phyloP scores from a whole-genome alignment of 192 early-diverging fungal species.

The Backusella sp. region DNA sequence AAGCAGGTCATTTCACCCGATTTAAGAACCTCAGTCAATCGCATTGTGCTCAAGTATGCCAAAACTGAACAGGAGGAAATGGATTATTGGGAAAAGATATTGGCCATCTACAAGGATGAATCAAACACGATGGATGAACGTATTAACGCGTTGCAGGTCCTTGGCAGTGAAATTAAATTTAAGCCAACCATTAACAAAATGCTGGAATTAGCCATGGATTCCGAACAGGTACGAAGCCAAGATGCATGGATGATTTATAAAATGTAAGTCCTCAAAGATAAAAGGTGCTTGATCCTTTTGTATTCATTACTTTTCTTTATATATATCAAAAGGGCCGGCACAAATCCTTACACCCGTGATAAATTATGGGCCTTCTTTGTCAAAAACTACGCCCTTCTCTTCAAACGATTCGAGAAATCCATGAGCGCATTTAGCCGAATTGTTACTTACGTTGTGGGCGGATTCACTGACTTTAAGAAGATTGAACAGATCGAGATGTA shows the following conservation, averaged over 20 bases:
- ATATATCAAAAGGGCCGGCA: conserved; percentile 28
- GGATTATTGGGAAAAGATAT: conserved; percentile 43
- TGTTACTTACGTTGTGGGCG: conserved; percentile 38
- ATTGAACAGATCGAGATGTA: conserved; percentile 63
- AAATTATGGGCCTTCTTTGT: conserved; percentile 65
- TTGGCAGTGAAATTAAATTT: conserved; percentile 53
- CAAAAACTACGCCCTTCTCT: conserved; percentile 57
- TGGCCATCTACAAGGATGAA: conserved; percentile 41
- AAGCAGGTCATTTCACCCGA: conserved; percentile 56
- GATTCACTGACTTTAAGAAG: conserved; percentile 46
- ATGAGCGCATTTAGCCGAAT: conserved; percentile 41
- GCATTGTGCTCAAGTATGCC: conserved; percentile 54
- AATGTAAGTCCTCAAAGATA: conserved; percentile 30
- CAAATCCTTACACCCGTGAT: conserved; percentile 53
- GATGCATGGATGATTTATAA: conserved; percentile 55
- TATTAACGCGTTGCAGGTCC: conserved; percentile 52
- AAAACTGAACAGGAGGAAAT: conserved; percentile 33
- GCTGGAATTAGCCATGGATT: conserved; percentile 58
- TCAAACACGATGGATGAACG: conserved; percentile 52
- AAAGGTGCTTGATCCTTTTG: not conserved
- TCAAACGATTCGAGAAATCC: conserved; percentile 50
- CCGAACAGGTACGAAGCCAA: conserved; percentile 63
- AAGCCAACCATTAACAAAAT: conserved; percentile 53
- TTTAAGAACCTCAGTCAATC: conserved; percentile 56
- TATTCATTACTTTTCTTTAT: not conserved